Base-by-base conservation (phyloP, 371 early-diverging fungal species). In the Mucor sp. region DNA sequence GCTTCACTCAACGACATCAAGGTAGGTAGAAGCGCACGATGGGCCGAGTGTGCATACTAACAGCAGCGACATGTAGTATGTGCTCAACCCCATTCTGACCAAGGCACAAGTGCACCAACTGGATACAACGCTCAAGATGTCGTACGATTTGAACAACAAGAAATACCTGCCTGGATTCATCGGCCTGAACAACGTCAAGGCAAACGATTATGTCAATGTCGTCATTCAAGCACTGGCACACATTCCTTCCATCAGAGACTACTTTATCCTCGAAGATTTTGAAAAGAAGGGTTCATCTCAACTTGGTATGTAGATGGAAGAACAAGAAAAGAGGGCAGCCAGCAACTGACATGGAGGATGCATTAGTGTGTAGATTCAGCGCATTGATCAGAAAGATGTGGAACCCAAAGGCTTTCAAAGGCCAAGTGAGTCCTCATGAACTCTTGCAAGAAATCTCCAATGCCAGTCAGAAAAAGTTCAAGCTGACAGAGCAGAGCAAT, bases 351-450 rank as follows among this genome's bases (percentile, higher is more conserved):
- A 7, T 39, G 9, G 19, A 43, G 14, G n/a, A 9, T 44, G 41
- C 27, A 43, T 43, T 37, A 83, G 93, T 94, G 0, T 87, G 89
- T 63, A 78, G 93, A 62, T 91, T 97, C 63, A 90, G 94, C 35
- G 80, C 90, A 32, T 77, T 98, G 17, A 78, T 94, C 9, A 88
- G 96, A 53, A 97, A 95, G 74, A 92, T 99, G 72, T 98, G 97
- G 97, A 97, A 95, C 72, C 89, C 96, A 27, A 79, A 86, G 11
- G 95, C 96, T 5, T 97, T 97, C 75, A 97, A 97, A 65, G 94
- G 94, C 0, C 98, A 97, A 83, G 95, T 98, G 50, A 94, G 95
- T 74, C 98, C 98, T 6, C 98, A 99, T 74, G 98, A 99, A 69
- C 74, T 98, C 0, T 78, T 97, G 3, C 97, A 97, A 80, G 97